A percentile compares a stretch with the other conserved stretches of the same genome.
Conservation (phyloP, 371 early-diverging fungal species). For the Haplosporangium sp. region DNA sequence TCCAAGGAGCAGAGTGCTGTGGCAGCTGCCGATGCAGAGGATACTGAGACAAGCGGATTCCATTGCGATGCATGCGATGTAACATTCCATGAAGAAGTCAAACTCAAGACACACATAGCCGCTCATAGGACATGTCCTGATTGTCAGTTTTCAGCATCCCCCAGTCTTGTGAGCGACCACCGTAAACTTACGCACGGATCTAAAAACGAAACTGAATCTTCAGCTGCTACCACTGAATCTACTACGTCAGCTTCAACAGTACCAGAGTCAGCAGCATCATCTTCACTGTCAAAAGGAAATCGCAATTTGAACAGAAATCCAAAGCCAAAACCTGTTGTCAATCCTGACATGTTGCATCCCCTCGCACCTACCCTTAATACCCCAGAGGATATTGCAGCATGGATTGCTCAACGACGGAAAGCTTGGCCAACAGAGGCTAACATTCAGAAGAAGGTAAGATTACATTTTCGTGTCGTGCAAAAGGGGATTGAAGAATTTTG, state of each 20-base stretch:
- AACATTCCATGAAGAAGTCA: slow-evolving; percentile 42
- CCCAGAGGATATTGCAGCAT: slow-evolving; percentile 46
- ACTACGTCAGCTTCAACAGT: not conserved
- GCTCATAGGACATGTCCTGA: slow-evolving; percentile 44
- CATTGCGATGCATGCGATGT: slow-evolving; percentile 51
- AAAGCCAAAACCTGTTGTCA: slow-evolving; percentile 11
- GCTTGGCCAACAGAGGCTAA: slow-evolving; percentile 48
- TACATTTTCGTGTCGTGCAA: not conserved
- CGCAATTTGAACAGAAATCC: not conserved
- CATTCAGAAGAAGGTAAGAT: slow-evolving; percentile 37
- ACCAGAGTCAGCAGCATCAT: not conserved
- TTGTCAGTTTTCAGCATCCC: slow-evolving; percentile 41
- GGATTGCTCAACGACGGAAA: slow-evolving; percentile 53
- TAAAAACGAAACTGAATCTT: not conserved
- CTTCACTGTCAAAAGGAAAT: not conserved
- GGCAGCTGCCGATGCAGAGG: not conserved
- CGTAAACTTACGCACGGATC: slow-evolving; percentile 37
- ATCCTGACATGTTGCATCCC: slow-evolving; percentile 26
- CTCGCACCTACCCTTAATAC: slow-evolving; percentile 38
- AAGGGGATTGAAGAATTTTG: too few relatives aligned
- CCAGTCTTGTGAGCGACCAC: slow-evolving; percentile 43
- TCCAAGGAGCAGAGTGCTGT: not conserved
- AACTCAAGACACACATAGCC: slow-evolving; percentile 30
- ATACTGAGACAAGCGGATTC: slow-evolving; percentile 10
- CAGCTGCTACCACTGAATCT: slow-evolving; percentile 1